Evolutionary conservation across 169 alveolate genomes (phyloP), one percentile per base, ranked within the genome.

Genomic region (Babesia ovata): DNA sequence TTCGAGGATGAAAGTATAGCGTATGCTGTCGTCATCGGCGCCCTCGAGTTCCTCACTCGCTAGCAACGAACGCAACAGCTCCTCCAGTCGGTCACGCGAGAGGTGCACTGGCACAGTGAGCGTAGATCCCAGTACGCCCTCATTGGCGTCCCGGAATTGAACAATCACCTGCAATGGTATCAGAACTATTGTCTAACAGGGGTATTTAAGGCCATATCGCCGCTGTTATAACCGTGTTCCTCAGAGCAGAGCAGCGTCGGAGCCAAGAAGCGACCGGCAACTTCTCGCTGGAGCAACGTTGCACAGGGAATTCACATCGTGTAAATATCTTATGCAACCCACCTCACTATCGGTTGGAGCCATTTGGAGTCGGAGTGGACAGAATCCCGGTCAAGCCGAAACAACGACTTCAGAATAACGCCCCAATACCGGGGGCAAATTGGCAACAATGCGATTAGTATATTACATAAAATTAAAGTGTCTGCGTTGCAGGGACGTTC

Each of bases 61-160:
- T 24, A 90, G 85, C 26, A 73, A 28, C 53, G 91, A 69, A 29
- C 84, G 57, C 59, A 90, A 52, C 22, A 90, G 67, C 63, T 90
- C 84, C 75, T 90, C 92, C 42, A 90, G 70, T 24, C 84, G 75
- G 59, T 90, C 92, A 57, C 86, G 76, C 26, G 94, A 66, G n/a
- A 90, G 79, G 75, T 63, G 73, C 56, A 74, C 76, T 6, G 90
- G 90, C 10, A 83, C 90, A n/a, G 86, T 83, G 33, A 79, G 65
- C 21, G 90, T 50, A 22, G 85, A 28, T 48, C 90, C 90, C 72
- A 75, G 48, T 6, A 39, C 63, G 53, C 22, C 70, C 29, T 75
- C 75, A 74, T 83, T 83, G 39, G 50, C 82, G 48, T 83, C 90
- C 24, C 86, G 63, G 65, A 83, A 70, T 44, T 83, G 90, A 19